These are phyloP conservation scores for Cichorium intybus DNA, from an alignment of 140 eudicot genomes.

Conservation along the genomic window DNA sequence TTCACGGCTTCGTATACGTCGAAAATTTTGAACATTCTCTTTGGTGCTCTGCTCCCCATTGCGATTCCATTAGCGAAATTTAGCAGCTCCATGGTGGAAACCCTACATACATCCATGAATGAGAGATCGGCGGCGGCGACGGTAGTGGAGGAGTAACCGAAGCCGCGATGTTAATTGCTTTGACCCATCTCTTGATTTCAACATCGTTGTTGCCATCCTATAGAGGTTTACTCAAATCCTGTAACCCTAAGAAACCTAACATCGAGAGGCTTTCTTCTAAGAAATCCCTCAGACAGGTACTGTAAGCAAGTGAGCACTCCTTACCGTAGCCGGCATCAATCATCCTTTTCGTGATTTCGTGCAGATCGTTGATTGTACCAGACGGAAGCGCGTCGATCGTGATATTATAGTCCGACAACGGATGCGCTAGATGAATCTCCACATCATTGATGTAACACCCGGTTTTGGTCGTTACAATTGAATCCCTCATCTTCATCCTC, in stretches of 20 bases:
- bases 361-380: slow-evolving; percentile 53
- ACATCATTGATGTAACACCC: too few species aligned
- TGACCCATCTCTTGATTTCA: slow-evolving; percentile 81
- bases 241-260: slow-evolving; percentile 50
- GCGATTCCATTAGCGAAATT: slow-evolving; percentile 92
- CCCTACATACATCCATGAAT: slow-evolving; percentile 89
- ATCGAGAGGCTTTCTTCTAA: slow-evolving; percentile 83
- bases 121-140: slow-evolving; percentile 61
- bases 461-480: too few species aligned
- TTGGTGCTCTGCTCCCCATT: slow-evolving; percentile 81
- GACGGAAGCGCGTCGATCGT: slow-evolving; percentile 76
- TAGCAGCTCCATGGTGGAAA: slow-evolving; percentile 65
- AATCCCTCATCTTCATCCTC: slow-evolving; percentile 31
- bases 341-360: slow-evolving; percentile 81
- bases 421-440: slow-evolving; percentile 69
- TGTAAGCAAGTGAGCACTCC: slow-evolving; percentile 76
- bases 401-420: slow-evolving; percentile 56
- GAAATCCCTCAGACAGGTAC: slow-evolving; percentile 63
- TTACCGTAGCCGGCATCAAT: slow-evolving; percentile 68
- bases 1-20: slow-evolving; percentile 85
- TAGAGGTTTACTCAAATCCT: slow-evolving; percentile 55
- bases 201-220: slow-evolving; percentile 42
- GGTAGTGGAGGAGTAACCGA: slow-evolving; percentile 39
- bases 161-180: slow-evolving; percentile 69
- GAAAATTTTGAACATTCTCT: slow-evolving; percentile 74